phyloP scores from a whole-genome alignment of 805 yeast species.

The Yarrowia alimentaria region DNA sequence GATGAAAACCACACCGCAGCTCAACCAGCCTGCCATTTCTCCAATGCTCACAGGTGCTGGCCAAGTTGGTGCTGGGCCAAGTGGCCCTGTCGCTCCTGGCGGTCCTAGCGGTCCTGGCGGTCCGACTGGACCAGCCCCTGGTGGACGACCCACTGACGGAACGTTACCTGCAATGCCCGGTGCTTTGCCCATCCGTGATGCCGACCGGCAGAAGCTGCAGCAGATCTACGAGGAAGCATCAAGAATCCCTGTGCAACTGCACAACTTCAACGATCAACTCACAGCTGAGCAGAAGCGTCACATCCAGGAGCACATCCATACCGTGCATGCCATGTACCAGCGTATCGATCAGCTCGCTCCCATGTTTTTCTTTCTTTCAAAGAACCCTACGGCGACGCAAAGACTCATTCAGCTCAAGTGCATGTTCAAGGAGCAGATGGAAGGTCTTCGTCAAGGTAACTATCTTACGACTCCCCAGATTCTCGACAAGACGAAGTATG shows the following conservation, averaged over 20 bases:
- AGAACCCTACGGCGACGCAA: constrained; percentile 71
- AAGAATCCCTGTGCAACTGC: constrained; percentile 60
- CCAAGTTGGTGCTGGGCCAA: no score
- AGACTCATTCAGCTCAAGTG: constrained; percentile 74
- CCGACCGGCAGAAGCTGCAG: constrained; percentile 52
- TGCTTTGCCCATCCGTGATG: constrained; percentile 47
- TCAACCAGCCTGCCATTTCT: constrained; percentile 5
- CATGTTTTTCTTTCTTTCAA: constrained; percentile 71
- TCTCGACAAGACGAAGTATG: constrained; percentile 65
- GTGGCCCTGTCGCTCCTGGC: no score
- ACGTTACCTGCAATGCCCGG: constrained; percentile 6
- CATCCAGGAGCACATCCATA: constrained; percentile 49
- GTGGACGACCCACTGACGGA: constrained; percentile 30
- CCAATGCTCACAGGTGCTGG: constrained; percentile 1
- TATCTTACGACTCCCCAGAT: constrained; percentile 73
- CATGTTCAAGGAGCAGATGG: constrained; percentile 74
- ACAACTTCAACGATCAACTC: constrained; percentile 59
- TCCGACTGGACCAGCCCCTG: constrained; percentile 32
- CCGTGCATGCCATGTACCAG: constrained; percentile 53
- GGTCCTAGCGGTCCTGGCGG: no score
- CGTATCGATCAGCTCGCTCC: constrained; percentile 76
- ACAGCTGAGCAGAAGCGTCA: constrained; percentile 63
- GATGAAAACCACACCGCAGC: constrained; percentile 18
- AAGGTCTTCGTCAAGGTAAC: constrained; percentile 60
- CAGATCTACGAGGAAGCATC: constrained; percentile 68